Evolutionary conservation across 148 eudicot species (phyloP).

Genomic region (Rhododendron simsii): DNA sequence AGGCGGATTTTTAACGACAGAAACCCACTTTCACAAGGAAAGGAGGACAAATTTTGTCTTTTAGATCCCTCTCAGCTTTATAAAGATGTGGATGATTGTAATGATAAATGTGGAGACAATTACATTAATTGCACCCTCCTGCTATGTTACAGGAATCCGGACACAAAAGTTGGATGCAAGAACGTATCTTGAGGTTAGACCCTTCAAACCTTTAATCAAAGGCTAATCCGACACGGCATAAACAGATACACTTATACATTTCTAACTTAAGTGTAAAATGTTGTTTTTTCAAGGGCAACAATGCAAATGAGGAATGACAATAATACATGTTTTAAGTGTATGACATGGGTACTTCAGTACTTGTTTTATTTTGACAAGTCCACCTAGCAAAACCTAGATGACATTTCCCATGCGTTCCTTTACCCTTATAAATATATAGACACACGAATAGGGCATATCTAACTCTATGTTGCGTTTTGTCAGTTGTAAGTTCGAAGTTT

Average conservation of each 20-base stretch:
- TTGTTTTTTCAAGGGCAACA: not conserved
- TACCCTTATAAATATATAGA: not conserved
- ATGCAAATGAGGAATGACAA: not conserved
- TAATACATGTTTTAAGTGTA: not conserved
- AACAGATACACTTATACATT: not conserved
- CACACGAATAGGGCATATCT: not conserved
- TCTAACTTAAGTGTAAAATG: not conserved
- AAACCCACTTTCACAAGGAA: not conserved
- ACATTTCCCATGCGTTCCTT: not conserved
- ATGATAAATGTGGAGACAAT: conserved; percentile 42
- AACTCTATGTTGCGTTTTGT: not conserved
- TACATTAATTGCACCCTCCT: not conserved
- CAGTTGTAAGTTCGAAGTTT: not conserved
- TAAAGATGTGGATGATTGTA: not conserved
- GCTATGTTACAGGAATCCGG: not conserved
- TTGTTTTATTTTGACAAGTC: not conserved
- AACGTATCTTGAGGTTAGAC: not conserved
- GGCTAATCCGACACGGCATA: not conserved
- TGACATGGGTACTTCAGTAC: not conserved
- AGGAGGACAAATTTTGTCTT: not conserved
- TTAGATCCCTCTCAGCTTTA: not conserved
- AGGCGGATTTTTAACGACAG: not conserved
- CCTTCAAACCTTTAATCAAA: not conserved
- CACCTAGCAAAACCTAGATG: not conserved
- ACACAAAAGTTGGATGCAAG: not conserved